phyloP scores from a whole-genome alignment of 139 green algal species.

The Closterium sp. region DNA sequence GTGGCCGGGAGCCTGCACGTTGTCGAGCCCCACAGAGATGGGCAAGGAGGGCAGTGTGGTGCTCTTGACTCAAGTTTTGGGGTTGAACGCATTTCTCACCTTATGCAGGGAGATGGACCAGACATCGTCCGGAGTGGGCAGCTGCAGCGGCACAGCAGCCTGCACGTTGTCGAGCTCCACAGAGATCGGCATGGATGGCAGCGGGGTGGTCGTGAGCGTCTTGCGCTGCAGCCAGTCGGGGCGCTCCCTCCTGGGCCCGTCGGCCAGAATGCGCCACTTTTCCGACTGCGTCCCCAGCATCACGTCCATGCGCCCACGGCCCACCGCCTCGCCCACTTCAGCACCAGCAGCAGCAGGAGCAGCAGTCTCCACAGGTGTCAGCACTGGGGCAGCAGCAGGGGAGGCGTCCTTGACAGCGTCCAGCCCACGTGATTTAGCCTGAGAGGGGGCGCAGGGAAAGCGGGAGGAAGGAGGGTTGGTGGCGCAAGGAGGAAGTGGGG shows the following conservation, averaged over 20 bases:
- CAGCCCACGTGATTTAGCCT: no score
- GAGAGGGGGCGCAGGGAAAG: no score
- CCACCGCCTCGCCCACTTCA: no score
- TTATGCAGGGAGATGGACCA: conserved; percentile 35
- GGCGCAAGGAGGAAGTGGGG: no score
- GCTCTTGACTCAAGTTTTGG: neutral
- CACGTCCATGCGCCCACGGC: conserved; percentile 21
- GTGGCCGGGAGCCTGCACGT: conserved; percentile 5
- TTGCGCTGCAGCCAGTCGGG: conserved; percentile 25
- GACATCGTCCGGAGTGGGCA: conserved; percentile 19
- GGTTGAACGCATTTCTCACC: conserved; percentile 14
- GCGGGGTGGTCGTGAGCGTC: neutral
- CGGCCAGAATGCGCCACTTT: conserved; percentile 32
- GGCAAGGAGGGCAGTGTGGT: neutral
- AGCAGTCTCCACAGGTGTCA: no score
- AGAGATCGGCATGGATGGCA: neutral
- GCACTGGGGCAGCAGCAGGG: no score
- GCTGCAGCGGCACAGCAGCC: neutral
- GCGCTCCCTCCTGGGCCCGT: conserved; percentile 18
- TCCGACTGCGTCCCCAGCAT: conserved; percentile 20
- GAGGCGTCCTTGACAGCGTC: no score
- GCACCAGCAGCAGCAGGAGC: no score
- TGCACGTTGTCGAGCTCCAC: no score
- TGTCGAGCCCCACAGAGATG: neutral
- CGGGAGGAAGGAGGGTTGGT: no score